Percentiles rank a stretch among this genome's conserved stretches.
Evolutionary conservation across 179 eudicot genomes (phyloP).

Genomic region (Silene coronaria): DNA sequence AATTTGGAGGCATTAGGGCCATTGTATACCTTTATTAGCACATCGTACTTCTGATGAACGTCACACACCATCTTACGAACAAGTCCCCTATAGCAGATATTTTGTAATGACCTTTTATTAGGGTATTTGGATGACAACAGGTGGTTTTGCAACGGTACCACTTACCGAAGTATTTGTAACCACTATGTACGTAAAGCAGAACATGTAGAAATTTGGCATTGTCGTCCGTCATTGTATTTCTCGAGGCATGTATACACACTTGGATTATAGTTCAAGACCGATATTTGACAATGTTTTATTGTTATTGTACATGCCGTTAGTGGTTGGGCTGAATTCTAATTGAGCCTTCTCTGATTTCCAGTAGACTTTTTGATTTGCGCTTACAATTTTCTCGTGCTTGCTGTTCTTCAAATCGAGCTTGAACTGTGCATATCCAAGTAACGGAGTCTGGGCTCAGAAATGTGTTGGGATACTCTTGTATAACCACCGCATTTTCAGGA

Average conservation of each 20-base stretch:
- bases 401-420: neutral
- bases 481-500: no score
- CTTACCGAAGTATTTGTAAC: neutral
- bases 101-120: neutral
- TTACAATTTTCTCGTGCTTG: neutral
- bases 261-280: slow-evolving; percentile 1
- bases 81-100: neutral
- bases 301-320: neutral
- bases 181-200: slow-evolving; percentile 22
- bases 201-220: slow-evolving; percentile 8
- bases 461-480: neutral
- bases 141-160: neutral
- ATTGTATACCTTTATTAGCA: neutral
- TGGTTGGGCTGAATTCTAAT: neutral
- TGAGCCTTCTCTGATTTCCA: neutral
- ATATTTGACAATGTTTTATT: slow-evolving; percentile 6
- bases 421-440: neutral
- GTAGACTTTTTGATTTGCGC: neutral
- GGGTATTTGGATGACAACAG: neutral
- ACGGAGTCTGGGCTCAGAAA: no score
- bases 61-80: slow-evolving; percentile 9
- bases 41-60: slow-evolving; percentile 14
- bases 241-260: neutral
- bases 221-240: slow-evolving; percentile 7
- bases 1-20: neutral